Evolutionary conservation across 805 yeast species (phyloP).

Genomic region (Spathaspora arborariae): DNA sequence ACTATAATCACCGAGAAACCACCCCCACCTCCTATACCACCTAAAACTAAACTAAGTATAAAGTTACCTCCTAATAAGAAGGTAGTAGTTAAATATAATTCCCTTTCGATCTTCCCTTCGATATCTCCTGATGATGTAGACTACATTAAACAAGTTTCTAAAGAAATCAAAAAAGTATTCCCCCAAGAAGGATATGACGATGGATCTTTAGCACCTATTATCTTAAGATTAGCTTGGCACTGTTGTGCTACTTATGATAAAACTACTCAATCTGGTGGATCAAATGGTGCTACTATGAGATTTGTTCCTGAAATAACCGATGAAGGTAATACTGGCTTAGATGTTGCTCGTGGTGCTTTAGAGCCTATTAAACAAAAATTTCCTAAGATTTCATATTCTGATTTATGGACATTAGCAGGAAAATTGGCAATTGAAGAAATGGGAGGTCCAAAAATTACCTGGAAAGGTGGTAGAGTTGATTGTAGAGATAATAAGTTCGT

Average conservation of each 20-base stretch:
- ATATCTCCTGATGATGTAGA: constrained; percentile 11
- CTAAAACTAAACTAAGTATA: background rate
- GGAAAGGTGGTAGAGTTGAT: constrained; percentile 53
- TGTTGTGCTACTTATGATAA: constrained; percentile 77
- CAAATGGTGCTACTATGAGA: constrained; percentile 55
- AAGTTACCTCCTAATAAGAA: background rate
- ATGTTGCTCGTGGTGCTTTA: constrained; percentile 52
- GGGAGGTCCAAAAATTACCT: constrained; percentile 59
- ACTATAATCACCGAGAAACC: background rate
- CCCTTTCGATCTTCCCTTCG: constrained; percentile 5
- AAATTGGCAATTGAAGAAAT: constrained; percentile 58
- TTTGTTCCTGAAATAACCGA: constrained; percentile 49
- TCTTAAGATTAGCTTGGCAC: constrained; percentile 85
- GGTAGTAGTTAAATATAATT: background rate
- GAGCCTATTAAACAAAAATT: constrained; percentile 50
- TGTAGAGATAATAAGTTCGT: constrained; percentile 21
- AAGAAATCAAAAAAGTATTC: constrained; percentile 31
- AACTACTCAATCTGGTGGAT: constrained; percentile 53
- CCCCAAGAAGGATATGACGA: constrained; percentile 50
- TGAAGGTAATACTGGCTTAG: constrained; percentile 49
- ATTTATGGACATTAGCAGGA: constrained; percentile 72
- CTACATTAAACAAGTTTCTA: constrained; percentile 5
- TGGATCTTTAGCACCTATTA: constrained; percentile 71
- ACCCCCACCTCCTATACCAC: background rate
- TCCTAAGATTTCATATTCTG: constrained; percentile 64